Evolutionary conservation across 2,329 filamentous ascomycete species (phyloP).

Genomic region (Pseudogymnoascus verrucosus): DNA sequence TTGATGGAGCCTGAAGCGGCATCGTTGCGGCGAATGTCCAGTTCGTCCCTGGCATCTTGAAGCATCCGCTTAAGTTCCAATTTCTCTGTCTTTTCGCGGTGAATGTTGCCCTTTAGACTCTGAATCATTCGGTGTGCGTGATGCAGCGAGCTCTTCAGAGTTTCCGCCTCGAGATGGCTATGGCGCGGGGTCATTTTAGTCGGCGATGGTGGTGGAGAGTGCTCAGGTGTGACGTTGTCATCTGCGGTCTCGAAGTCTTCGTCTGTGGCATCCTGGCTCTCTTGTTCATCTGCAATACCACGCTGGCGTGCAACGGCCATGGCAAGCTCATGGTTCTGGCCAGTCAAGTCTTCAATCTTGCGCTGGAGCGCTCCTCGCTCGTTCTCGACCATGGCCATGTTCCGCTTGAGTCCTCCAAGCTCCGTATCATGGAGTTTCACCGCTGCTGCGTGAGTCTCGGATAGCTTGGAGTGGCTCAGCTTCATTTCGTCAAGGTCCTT

Average conservation of each 20-base stretch:
- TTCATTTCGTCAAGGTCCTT: slow-evolving; percentile 89
- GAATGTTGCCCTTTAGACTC: slow-evolving; percentile 86
- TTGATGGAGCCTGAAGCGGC: slow-evolving; percentile 40
- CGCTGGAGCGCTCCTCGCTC: slow-evolving; percentile 72
- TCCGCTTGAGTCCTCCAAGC: slow-evolving; percentile 73
- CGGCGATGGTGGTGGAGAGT: slow-evolving; percentile 84
- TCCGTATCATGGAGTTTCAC: slow-evolving; percentile 87
- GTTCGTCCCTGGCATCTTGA: slow-evolving; percentile 87
- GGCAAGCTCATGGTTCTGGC: slow-evolving; percentile 86
- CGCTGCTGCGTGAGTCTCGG: slow-evolving; percentile 68
- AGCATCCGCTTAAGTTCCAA: slow-evolving; percentile 90
- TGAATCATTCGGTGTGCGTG: slow-evolving; percentile 97
- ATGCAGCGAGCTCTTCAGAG: slow-evolving; percentile 83
- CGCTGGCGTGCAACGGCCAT: slow-evolving; percentile 70
- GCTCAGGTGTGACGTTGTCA: slow-evolving; percentile 71
- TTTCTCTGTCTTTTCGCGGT: slow-evolving; percentile 98
- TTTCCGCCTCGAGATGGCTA: slow-evolving; percentile 88
- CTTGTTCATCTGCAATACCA: slow-evolving; percentile 57
- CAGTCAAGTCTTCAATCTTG: slow-evolving; percentile 79
- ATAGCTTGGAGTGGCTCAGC: slow-evolving; percentile 66
- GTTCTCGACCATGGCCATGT: slow-evolving; percentile 66
- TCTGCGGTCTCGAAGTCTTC: slow-evolving; percentile 57
- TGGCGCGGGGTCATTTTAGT: slow-evolving; percentile 88
- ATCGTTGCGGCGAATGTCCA: slow-evolving; percentile 59
- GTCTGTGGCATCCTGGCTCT: slow-evolving; percentile 51